These are phyloP conservation scores for Parastagonospora avenae DNA, from an alignment of 2,329 filamentous ascomycete species.

Conservation along the genomic window DNA sequence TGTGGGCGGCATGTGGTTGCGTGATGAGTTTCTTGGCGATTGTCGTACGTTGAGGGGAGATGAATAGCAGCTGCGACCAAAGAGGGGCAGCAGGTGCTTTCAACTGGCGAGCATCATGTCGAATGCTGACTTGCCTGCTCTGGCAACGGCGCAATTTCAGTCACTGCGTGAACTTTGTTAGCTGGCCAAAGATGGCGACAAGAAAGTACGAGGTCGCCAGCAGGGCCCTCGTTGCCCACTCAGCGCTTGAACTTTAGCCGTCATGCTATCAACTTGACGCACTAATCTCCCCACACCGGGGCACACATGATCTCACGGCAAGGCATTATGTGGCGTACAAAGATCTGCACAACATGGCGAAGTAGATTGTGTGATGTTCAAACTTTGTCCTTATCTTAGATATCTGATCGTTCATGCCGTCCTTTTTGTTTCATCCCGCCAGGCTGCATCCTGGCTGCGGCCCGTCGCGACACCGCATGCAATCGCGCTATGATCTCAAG, in stretches of 20 bases:
- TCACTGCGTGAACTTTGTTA: conserved; percentile 6
- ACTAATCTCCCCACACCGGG: conserved; percentile 23
- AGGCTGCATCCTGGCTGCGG: conserved; percentile 13
- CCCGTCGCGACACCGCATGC: conserved; percentile 11
- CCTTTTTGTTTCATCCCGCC: conserved; percentile 17
- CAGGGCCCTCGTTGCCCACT: conserved; percentile 17
- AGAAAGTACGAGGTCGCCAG: conserved; percentile 9
- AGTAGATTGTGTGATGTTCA: conserved; percentile 3
- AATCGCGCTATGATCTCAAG: conserved; percentile 18
- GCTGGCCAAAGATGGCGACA: conserved; percentile 16
- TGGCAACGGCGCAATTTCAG: conserved; percentile 3
- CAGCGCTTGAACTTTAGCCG: conserved; percentile 15
- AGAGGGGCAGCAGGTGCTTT: conserved; percentile 24
- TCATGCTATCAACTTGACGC: conserved; percentile 25
- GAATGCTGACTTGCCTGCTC: background rate
- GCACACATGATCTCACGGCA: conserved; percentile 6
- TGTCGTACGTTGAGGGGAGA: background rate
- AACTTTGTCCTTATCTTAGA: conserved; percentile 20
- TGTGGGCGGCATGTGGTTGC: too few species aligned
- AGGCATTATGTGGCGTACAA: background rate
- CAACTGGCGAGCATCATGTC: conserved; percentile 16
- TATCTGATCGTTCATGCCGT: conserved; percentile 11
- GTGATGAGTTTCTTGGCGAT: background rate
- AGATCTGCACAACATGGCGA: conserved; percentile 9
- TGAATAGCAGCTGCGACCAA: conserved; percentile 17